Evolutionary conservation across 805 yeast genomes (phyloP), one percentile per base, ranked within the genome.

Genomic region (Pichia paraexigua): DNA sequence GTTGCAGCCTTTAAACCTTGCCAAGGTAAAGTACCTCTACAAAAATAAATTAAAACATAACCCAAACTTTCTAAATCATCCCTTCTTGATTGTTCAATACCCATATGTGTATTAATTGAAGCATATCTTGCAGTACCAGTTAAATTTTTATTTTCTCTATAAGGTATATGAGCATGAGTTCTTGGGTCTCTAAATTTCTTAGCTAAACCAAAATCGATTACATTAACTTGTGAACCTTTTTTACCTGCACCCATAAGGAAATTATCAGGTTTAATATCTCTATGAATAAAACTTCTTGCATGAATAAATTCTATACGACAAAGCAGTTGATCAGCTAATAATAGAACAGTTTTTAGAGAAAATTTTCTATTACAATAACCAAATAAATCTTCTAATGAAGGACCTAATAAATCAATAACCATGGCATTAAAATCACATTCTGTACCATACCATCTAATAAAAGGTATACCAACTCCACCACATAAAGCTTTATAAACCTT

Each of bases 71-170:
- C 99, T 61, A 92, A 77, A 68, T 92, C 99, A 70, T 92, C 99
- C 68, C 99, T 82, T 73, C 99, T 83, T 61, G 90, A 83, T 71
- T 92, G 99, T 68, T 92, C 99, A 60, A 92, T 87, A 51, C 99
- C 99, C 67, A 94, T 75, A 71, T 92, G 99, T 37, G 99, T 92
- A 70, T 91, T 92, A 60, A 94, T 85, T 53, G 90, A 80, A 48
- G 97, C 97, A 69, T 92, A 94, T 65, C 99, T 82, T 18, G 98
- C 98, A 25, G 99, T 92, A 64, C 99, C 99, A 17, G 97, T 92
- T 62, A 92, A 79, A 63, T 92, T 90, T 71, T 94, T 92, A 71
- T 92, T 91, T 72, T 92, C 98, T 59, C 96, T 80, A 71, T 92
- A 94, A 13, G 97, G 97, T 53, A 94, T 94, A 68, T 92, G 99